A percentile compares a stretch with the other conserved stretches of the same genome.
phyloP scores from a whole-genome alignment of 768 basidiomycete genomes.

The Tricholoma matsutake region DNA sequence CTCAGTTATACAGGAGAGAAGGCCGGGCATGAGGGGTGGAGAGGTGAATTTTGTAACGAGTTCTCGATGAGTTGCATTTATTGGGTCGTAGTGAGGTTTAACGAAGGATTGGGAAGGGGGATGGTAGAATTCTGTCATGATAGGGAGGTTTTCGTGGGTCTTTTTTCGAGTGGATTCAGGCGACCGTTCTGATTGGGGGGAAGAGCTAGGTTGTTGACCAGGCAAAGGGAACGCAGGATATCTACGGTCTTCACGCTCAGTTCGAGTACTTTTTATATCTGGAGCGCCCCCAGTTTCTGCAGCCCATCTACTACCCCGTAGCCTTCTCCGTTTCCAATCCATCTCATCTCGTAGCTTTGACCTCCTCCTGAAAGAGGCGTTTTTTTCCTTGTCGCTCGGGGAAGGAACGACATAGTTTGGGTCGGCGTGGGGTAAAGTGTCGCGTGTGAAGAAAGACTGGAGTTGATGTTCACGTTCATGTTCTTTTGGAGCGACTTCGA shows the following conservation, averaged over 20 bases:
- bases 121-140: slow-evolving; percentile 10
- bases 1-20: slow-evolving; percentile 55
- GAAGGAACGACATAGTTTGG: not conserved
- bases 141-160: not conserved
- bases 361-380: not conserved
- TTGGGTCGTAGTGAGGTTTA: slow-evolving; percentile 1
- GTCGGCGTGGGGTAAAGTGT: slow-evolving; percentile 1
- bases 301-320: not conserved
- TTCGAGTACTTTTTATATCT: not conserved
- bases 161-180: not conserved
- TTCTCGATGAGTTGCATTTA: not conserved
- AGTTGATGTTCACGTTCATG: not conserved
- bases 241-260: not conserved
- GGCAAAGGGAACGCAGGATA: not conserved
- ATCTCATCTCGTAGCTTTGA: not conserved
- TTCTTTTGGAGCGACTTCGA: not conserved
- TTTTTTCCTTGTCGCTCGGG: not conserved
- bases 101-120: slow-evolving; percentile 1
- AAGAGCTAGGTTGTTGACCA: not conserved
- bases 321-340: not conserved
- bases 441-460: not conserved
- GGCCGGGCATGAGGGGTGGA: slow-evolving; percentile 65
- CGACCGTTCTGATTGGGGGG: not conserved
- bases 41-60: slow-evolving; percentile 53
- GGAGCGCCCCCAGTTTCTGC: not conserved